These are phyloP conservation scores for Ormosia emarginata DNA, from an alignment of 306 rosid species.

Conservation along the genomic window DNA sequence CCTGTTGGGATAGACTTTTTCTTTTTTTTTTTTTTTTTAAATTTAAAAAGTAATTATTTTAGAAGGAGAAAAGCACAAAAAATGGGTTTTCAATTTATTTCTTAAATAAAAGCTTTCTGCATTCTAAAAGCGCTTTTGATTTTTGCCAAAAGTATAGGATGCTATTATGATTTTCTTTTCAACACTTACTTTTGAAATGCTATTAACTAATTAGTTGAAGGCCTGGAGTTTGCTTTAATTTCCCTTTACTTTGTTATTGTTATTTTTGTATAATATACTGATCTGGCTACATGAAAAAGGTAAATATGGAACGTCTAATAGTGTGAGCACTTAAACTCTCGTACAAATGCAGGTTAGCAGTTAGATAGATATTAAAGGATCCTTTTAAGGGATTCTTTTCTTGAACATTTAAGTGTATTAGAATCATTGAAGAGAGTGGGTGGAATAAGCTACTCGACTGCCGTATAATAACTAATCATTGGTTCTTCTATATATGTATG, in stretches of 20 bases:
- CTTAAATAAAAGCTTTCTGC: neutral
- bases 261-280: neutral
- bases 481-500: neutral
- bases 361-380: slow-evolving; percentile 19
- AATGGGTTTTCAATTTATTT: no score
- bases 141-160: neutral
- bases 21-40: neutral
- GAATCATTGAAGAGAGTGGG: neutral
- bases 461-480: neutral
- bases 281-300: neutral
- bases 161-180: neutral
- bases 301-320: neutral
- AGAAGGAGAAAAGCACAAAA: no score
- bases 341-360: neutral
- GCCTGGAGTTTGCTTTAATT: neutral
- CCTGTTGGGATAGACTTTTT: no score
- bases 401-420: neutral
- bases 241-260: neutral
- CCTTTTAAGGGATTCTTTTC: slow-evolving; percentile 13
- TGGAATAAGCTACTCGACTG: slow-evolving; percentile 8
- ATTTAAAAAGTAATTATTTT: neutral
- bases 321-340: neutral
- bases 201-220: neutral
- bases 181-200: neutral
- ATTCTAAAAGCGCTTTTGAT: neutral